Evolutionary conservation across 2,329 filamentous ascomycete genomes (phyloP).

Genomic region (Alternaria incomplexa): DNA sequence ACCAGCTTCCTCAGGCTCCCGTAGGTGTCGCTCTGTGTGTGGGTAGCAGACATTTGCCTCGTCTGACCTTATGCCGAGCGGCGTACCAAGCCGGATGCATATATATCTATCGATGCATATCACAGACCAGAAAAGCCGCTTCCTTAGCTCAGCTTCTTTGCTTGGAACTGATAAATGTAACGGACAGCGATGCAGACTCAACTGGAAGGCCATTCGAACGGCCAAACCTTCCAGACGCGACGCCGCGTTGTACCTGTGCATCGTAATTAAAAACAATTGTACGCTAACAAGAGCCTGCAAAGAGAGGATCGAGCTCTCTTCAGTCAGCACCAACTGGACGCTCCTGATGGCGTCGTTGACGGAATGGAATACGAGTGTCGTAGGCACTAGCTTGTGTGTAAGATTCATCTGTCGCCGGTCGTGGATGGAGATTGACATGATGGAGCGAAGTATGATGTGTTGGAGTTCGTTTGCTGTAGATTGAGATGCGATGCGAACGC

Average conservation of each 20-base stretch:
- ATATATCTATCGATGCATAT: constrained; percentile 34
- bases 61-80: constrained; percentile 25
- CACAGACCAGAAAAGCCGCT: constrained; percentile 33
- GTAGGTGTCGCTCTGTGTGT: constrained; percentile 22
- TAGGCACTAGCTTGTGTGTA: constrained; percentile 12
- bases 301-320: constrained; percentile 30
- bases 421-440: constrained; percentile 29
- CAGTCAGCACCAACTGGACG: constrained; percentile 20
- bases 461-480: constrained; percentile 16
- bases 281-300: constrained; percentile 33
- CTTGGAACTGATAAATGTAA: constrained; percentile 2
- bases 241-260: constrained; percentile 34
- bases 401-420: constrained; percentile 26
- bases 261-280: constrained; percentile 29
- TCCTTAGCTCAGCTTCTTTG: constrained; percentile 27
- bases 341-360: constrained; percentile 30
- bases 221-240: constrained; percentile 29
- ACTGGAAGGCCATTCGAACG: constrained; percentile 28
- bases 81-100: constrained; percentile 30
- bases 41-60: constrained; percentile 32
- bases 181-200: constrained; percentile 26
- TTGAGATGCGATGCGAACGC: neutral
- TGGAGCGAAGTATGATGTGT: constrained; percentile 27
- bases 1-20: constrained; percentile 1
- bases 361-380: constrained; percentile 22